Evolutionary conservation across 2,329 filamentous ascomycete genomes (phyloP), one percentile per base, ranked within the genome.

Genomic region (Colletotrichum liaoningense): DNA sequence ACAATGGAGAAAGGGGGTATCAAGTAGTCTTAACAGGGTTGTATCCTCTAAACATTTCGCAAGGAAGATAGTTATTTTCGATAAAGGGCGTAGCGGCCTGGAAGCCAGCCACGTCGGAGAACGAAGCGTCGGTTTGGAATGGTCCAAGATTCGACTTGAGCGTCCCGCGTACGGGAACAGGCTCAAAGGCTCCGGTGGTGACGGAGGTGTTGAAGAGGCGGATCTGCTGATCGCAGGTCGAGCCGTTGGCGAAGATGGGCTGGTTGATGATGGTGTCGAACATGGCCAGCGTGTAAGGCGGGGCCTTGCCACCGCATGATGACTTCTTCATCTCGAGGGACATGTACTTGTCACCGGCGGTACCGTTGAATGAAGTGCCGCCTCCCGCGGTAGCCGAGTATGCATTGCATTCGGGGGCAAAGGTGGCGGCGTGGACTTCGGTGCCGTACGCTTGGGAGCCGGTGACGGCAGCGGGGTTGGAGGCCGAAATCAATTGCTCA

Each of bases 261-360:
- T 90, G 88, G 76, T 90, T 90, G 3, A 88, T 89, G 58, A 88
- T 80, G 77, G 89, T 89, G 75, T 81, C 76, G 78, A 86, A 86
- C 69, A 88, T 86, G 1, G 77, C 76, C 4, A 88, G 74, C 0
- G 84, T 81, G 70, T 83, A 86, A 0, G 81, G 78, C 30, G 75
- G 74, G 4, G 57, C 6, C 24, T 72, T 58, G 19, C 19, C 56
- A 49, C 4, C 68, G 12, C 62, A 63, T 9, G 8, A 30, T 3
- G 7, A 33, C 4, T 75, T 77, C 19, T 67, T 59, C 3, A 78
- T 77, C 73, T 77, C 58, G 76, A 77, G 49, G 30, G 67, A 73
- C 28, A 75, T 58, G 63, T 67, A 65, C 24, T 69, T 75, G 22
- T 30, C 30, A 2, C 52, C 67, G 52, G 67, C 74, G 54, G 72